Evolutionary conservation across 495 filamentous ascomycete species (phyloP).

Genomic region (Cairneyella variabilis): DNA sequence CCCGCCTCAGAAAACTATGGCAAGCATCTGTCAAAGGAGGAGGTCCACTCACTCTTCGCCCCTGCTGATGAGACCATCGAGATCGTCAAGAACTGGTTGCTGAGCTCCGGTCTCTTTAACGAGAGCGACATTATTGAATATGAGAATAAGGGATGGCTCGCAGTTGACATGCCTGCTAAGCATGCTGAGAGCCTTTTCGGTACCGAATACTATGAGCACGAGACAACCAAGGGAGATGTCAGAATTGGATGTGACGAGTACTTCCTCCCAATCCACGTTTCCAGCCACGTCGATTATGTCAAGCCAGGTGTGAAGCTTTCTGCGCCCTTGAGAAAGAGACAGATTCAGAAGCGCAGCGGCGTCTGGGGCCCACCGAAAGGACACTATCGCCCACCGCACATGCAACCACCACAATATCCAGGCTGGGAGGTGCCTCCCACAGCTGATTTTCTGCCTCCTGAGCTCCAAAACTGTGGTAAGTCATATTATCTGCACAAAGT

Average conservation of each 20-base stretch:
- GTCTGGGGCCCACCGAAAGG: too few species aligned
- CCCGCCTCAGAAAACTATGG: conserved; percentile 11
- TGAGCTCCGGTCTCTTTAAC: conserved; percentile 7
- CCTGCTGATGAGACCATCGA: conserved; percentile 8
- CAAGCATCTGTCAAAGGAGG: conserved; percentile 10
- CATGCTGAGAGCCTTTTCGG: conserved; percentile 6
- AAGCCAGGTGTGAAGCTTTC: conserved; percentile 14
- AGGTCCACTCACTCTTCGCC: conserved; percentile 13
- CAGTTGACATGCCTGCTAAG: conserved; percentile 11
- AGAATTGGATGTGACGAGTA: conserved; percentile 20
- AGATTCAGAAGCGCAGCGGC: conserved; percentile 7
- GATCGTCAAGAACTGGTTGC: conserved; percentile 13
- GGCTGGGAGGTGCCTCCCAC: too few species aligned
- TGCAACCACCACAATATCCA: too few species aligned
- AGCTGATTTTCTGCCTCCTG: too few species aligned
- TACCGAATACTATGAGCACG: conserved; percentile 14
- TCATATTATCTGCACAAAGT: too few species aligned
- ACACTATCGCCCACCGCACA: too few species aligned
- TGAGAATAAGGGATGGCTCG: conserved; percentile 12
- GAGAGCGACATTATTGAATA: conserved; percentile 1
- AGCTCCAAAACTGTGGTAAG: too few species aligned
- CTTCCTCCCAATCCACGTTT: conserved; percentile 8
- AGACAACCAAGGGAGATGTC: conserved; percentile 2
- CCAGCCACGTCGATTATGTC: conserved; percentile 11
- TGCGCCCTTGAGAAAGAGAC: conserved; percentile 10